Percentiles rank a stretch among this genome's conserved stretches.
phyloP scores from a whole-genome alignment of 1,284 basidiomycete species.

The Trametes hirsuta region DNA sequence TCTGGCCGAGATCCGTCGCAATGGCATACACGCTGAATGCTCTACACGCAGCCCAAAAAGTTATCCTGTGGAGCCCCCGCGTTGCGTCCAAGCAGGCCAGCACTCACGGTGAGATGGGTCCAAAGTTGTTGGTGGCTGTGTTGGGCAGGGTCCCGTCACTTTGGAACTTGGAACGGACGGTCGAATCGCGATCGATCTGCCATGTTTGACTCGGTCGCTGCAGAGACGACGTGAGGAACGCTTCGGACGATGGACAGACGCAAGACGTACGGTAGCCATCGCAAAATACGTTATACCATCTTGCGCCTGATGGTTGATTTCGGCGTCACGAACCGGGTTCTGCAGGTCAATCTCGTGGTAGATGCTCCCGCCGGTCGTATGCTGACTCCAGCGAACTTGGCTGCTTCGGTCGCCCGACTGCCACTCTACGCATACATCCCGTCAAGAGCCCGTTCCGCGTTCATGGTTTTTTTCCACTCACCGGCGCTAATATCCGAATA shows the following conservation, averaged over 20 bases:
- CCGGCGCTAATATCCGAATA: conserved; percentile 42
- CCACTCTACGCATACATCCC: conserved; percentile 30
- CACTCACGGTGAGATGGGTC: conserved; percentile 20
- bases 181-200: conserved; percentile 16
- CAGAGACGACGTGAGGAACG: not conserved
- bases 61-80: not conserved
- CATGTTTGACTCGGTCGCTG: conserved; percentile 21
- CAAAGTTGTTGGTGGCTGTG: conserved; percentile 12
- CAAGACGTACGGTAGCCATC: conserved; percentile 19
- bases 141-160: conserved; percentile 15
- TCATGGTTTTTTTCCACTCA: conserved; percentile 1
- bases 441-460: no score
- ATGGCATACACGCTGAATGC: conserved; percentile 25
- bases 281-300: conserved; percentile 29
- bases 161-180: conserved; percentile 18
- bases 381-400: conserved; percentile 20
- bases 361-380: conserved; percentile 5
- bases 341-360: conserved; percentile 25
- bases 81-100: not conserved
- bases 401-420: conserved; percentile 20
- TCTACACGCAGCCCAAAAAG: not conserved
- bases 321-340: conserved; percentile 15
- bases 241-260: not conserved
- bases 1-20: conserved; percentile 28
- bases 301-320: conserved; percentile 25